phyloP scores from a whole-genome alignment of 2,329 filamentous ascomycete genomes.

The Penicillium capsulatum region DNA sequence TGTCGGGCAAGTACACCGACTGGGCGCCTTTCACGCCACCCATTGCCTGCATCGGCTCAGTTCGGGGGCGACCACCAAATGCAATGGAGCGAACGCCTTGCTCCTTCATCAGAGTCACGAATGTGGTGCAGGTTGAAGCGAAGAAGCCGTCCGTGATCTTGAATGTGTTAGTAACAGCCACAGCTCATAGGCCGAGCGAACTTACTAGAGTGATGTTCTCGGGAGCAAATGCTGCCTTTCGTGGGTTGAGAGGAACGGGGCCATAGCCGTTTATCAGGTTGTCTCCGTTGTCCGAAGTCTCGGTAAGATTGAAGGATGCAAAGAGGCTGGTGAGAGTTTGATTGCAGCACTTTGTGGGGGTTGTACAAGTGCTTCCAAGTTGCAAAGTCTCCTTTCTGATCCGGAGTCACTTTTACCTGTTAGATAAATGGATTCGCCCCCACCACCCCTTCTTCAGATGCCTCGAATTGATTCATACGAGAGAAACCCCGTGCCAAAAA shows the following conservation, averaged over 20 bases:
- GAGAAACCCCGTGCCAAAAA: neutral
- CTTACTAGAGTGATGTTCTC: constrained; percentile 3
- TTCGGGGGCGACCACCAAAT: constrained; percentile 54
- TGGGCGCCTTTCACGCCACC: constrained; percentile 57
- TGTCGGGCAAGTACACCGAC: no score
- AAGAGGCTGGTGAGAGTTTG: constrained; percentile 3
- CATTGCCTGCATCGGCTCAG: constrained; percentile 54
- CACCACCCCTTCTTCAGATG: no score
- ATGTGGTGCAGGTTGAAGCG: constrained; percentile 3
- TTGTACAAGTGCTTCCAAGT: neutral
- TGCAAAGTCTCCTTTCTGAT: constrained; percentile 2
- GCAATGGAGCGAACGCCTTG: constrained; percentile 50
- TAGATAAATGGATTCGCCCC: neutral
- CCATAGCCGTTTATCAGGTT: constrained; percentile 1
- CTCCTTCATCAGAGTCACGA: constrained; percentile 7
- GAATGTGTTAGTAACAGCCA: neutral
- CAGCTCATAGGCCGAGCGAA: neutral
- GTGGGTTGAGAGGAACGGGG: neutral
- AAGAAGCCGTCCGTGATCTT: constrained; percentile 5
- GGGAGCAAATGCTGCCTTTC: neutral
- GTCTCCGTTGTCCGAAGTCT: neutral
- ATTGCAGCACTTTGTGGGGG: neutral
- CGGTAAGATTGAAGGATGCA: neutral
- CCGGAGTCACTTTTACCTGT: neutral
- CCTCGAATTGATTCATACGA: no score